phyloP scores from a whole-genome alignment of 2,329 filamentous ascomycete genomes.

The Aotearoamyces nothofagi region DNA sequence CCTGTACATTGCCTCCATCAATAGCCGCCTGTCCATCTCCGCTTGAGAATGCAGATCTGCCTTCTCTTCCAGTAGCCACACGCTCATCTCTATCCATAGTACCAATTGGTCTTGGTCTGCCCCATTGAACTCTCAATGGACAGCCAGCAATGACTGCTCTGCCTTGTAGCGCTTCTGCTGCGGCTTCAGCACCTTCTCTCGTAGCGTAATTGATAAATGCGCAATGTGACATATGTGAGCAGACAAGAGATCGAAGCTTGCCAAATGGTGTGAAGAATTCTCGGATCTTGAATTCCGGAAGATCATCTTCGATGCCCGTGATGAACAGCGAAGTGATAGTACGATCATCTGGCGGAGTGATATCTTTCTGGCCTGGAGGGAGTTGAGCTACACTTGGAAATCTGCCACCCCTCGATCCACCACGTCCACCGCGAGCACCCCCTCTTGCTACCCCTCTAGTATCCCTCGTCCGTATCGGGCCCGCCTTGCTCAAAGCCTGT shows the following conservation, averaged over 20 bases:
- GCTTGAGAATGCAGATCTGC: conserved; percentile 40
- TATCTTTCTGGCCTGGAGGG: conserved; percentile 73
- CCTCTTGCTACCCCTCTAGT: conserved; percentile 27
- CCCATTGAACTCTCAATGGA: conserved; percentile 82
- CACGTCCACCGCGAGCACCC: conserved; percentile 22
- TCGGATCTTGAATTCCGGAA: conserved; percentile 82
- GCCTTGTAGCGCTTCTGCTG: conserved; percentile 72
- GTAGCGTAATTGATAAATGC: conserved; percentile 92
- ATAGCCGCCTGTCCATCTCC: conserved; percentile 24
- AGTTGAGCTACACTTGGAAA: conserved; percentile 60
- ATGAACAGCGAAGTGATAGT: conserved; percentile 90
- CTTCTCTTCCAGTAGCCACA: conserved; percentile 66
- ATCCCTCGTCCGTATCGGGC: conserved; percentile 66
- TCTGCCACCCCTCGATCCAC: conserved; percentile 26
- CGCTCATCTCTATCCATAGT: conserved; percentile 81
- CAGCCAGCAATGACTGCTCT: conserved; percentile 83
- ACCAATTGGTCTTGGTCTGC: conserved; percentile 79
- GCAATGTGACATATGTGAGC: conserved; percentile 93
- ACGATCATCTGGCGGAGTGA: conserved; percentile 65
- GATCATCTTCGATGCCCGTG: conserved; percentile 88
- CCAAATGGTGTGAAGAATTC: conserved; percentile 83
- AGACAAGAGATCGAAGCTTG: conserved; percentile 82
- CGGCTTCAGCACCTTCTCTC: conserved; percentile 70
- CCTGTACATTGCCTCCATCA: conserved; percentile 15
- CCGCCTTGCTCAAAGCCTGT: conserved; percentile 39